phyloP scores from a whole-genome alignment of 345 rosid species.

The Sonneratia alba region DNA sequence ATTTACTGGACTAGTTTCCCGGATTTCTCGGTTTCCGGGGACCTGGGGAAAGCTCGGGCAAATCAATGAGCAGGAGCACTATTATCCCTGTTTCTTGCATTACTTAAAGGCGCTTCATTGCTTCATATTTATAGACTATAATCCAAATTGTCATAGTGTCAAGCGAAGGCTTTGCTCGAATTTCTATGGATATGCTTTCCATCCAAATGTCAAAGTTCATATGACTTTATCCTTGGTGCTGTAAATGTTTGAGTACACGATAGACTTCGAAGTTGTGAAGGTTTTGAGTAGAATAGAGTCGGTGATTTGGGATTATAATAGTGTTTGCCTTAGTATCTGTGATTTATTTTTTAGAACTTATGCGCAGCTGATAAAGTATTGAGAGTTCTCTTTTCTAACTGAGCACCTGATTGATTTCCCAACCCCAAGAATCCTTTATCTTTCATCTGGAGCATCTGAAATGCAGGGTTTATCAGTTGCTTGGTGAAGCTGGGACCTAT shows the following conservation, averaged over 20 bases:
- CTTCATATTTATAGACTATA: background rate
- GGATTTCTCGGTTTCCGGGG: background rate
- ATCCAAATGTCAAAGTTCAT: background rate
- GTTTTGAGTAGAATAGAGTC: background rate
- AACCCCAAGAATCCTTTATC: background rate
- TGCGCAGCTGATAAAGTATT: background rate
- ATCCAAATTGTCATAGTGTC: background rate
- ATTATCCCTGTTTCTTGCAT: background rate
- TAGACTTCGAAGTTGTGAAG: background rate
- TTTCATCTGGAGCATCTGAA: background rate
- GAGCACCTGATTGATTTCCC: background rate
- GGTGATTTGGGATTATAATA: background rate
- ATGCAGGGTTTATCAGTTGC: slow-evolving; percentile 76
- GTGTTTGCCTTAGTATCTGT: background rate
- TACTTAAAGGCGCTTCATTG: background rate
- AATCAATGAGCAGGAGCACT: background rate
- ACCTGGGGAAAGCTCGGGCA: background rate
- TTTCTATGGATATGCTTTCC: background rate
- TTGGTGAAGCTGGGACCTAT: slow-evolving; percentile 87
- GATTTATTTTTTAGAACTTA: background rate
- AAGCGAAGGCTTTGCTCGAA: background rate
- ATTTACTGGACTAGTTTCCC: background rate
- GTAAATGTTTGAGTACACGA: background rate
- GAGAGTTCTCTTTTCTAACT: background rate
- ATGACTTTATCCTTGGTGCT: background rate